These are phyloP conservation scores for Phytophthora cajani DNA, from an alignment of 352 stramenopile genomes.

Conservation along the genomic window DNA sequence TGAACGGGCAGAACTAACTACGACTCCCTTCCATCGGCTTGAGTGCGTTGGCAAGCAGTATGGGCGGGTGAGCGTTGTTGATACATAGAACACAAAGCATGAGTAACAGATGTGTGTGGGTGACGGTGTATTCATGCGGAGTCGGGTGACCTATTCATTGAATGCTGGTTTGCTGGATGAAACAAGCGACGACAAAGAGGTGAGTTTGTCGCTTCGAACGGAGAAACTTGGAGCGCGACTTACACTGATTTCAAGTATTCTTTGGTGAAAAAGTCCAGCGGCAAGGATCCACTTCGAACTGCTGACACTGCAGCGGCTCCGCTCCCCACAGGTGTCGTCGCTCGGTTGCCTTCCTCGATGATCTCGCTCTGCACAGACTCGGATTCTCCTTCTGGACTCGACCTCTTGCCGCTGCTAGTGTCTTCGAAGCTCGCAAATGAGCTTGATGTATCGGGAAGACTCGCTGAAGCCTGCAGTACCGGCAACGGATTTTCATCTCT, in stretches of 20 bases:
- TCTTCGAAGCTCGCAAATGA: slow-evolving; percentile 28
- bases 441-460: slow-evolving; percentile 33
- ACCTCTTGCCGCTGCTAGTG: slow-evolving; percentile 14
- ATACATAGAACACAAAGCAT: slow-evolving; percentile 30
- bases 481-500: slow-evolving; percentile 13
- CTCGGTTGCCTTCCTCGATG: slow-evolving; percentile 19
- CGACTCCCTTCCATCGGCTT: slow-evolving; percentile 1
- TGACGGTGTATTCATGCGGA: slow-evolving; percentile 26
- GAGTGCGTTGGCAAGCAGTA: background rate
- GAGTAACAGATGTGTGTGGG: slow-evolving; percentile 10
- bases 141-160: slow-evolving; percentile 13
- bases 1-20: slow-evolving; percentile 63
- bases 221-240: slow-evolving; percentile 4
- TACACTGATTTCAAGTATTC: slow-evolving; percentile 62
- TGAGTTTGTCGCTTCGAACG: slow-evolving; percentile 4
- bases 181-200: background rate
- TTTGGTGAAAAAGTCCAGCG: slow-evolving; percentile 61
- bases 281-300: slow-evolving; percentile 39
- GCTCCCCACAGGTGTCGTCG: slow-evolving; percentile 41
- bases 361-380: slow-evolving; percentile 6
- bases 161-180: slow-evolving; percentile 29
- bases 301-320: slow-evolving; percentile 48
- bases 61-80: slow-evolving; percentile 10
- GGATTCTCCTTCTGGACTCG: slow-evolving; percentile 12
- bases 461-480: slow-evolving; percentile 29